Evolutionary conservation across 306 rosid species (phyloP), one percentile per base, ranked within the genome.

Genomic region (Neltuma alba): DNA sequence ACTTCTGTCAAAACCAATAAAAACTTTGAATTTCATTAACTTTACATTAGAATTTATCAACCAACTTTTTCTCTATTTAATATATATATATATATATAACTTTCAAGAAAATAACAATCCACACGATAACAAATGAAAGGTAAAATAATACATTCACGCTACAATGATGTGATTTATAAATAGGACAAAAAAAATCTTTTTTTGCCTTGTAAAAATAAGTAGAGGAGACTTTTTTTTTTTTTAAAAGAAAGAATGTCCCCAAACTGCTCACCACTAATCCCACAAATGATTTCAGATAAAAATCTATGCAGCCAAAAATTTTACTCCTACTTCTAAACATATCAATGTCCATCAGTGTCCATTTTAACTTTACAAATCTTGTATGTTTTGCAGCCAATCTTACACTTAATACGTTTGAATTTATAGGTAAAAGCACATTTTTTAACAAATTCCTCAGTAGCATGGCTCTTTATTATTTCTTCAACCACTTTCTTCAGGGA

Each of bases 381-480:
- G 64, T 88, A 76, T 63, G 72, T 72, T 89, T 91, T 94, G 5
- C 83, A 78, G 50, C 98, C 98, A 76, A 92, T 85, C 85, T 86
- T 91, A 57, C 98, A 92, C 38, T 89, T 88, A 38, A 94, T 84
- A 33, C 97, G 97, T 74, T 79, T 82, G 81, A 91, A 94, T 67
- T 84, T 88, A 85, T 89, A 77, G 80, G 83, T 82, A 80, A 90
- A 92, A 40, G 88, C 47, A 68, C 88, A 70, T 77, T 85, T 85
- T 61, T 80, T 87, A 3, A 41, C 58, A n/a, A 89, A 77, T 63
- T 80, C 86, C 54, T 86, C 87, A 21, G 58, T 72, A 13, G 57
- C 40, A 47, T 54, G 67, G 70, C 76, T 80, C 72, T 80, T 89
- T 31, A 79, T 70, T 87, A 88, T 92, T 44, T 85, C 88, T 15